Conservation (phyloP, 1,284 basidiomycete species). For the Trichosporon inkin region DNA sequence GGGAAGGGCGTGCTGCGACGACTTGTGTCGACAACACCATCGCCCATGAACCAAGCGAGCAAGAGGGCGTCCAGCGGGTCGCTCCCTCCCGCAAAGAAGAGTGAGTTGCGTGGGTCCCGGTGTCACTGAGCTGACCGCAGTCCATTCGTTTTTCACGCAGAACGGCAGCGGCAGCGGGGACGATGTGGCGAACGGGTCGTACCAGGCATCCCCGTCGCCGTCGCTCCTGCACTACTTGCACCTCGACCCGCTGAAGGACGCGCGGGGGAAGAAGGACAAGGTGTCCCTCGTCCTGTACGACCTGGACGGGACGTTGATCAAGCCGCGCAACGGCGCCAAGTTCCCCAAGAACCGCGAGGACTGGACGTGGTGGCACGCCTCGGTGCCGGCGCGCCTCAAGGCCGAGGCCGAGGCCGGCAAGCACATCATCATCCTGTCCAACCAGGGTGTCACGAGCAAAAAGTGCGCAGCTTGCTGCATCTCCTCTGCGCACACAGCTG, state of each 20-base stretch:
- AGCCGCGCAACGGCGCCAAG: slow-evolving; percentile 55
- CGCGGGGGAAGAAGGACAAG: slow-evolving; percentile 19
- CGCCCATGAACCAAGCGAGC: neutral
- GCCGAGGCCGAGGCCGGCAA: slow-evolving; percentile 63
- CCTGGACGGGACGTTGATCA: slow-evolving; percentile 81
- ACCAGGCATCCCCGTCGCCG: slow-evolving; percentile 28
- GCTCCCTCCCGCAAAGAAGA: slow-evolving; percentile 16
- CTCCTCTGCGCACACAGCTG: neutral
- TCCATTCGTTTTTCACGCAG: slow-evolving; percentile 21
- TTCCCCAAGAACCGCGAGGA: slow-evolving; percentile 54
- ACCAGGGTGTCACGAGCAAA: slow-evolving; percentile 58
- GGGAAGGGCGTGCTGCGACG: too few species aligned
- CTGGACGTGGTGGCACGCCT: slow-evolving; percentile 73
- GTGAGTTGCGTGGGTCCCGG: neutral
- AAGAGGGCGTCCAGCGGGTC: slow-evolving; percentile 7
- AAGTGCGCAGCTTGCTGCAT: neutral
- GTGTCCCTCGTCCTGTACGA: slow-evolving; percentile 74
- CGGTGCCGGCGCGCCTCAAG: slow-evolving; percentile 64
- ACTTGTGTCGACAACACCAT: too few species aligned
- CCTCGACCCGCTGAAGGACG: slow-evolving; percentile 38
- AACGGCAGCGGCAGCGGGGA: neutral
- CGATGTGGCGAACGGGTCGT: slow-evolving; percentile 5
- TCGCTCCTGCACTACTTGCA: slow-evolving; percentile 43
- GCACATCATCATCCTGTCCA: slow-evolving; percentile 72
- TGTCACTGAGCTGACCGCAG: neutral